Percentiles rank a stretch among this genome's conserved stretches.
Evolutionary conservation across 2,329 filamentous ascomycete species (phyloP).

Genomic region (Fusarium lyarnte): DNA sequence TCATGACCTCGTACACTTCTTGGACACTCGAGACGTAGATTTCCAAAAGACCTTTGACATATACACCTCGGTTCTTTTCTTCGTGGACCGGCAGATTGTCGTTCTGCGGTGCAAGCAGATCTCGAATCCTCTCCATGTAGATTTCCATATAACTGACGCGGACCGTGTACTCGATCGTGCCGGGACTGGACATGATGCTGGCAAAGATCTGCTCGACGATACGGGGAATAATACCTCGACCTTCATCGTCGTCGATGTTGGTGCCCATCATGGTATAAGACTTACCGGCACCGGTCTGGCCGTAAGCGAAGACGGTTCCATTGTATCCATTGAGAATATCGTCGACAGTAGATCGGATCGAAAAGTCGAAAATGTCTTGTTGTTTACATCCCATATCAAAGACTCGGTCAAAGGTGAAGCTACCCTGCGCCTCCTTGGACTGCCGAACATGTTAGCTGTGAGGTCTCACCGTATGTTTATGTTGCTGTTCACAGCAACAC

Average conservation of each 20-base stretch:
- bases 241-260: constrained; percentile 88
- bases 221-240: constrained; percentile 93
- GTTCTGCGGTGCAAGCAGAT: constrained; percentile 90
- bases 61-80: constrained; percentile 94
- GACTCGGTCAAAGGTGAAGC: constrained; percentile 97
- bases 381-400: constrained; percentile 95
- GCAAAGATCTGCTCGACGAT: constrained; percentile 98
- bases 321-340: constrained; percentile 99
- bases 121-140: constrained; percentile 98
- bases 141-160: constrained; percentile 99
- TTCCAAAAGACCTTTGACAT: constrained; percentile 93
- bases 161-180: constrained; percentile 98
- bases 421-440: constrained; percentile 83
- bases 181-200: constrained; percentile 90
- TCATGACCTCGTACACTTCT: constrained; percentile 97
- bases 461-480: constrained; percentile 8
- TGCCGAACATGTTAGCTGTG: constrained; percentile 53
- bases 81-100: constrained; percentile 98
- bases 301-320: constrained; percentile 97
- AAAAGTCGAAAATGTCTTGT: constrained; percentile 96
- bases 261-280: constrained; percentile 90
- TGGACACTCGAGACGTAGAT: constrained; percentile 96
- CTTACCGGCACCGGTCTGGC: constrained; percentile 97
- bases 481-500: neutral
- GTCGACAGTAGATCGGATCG: constrained; percentile 93